Conservation (phyloP, 495 filamentous ascomycete species). For the Podospora appendiculata region DNA sequence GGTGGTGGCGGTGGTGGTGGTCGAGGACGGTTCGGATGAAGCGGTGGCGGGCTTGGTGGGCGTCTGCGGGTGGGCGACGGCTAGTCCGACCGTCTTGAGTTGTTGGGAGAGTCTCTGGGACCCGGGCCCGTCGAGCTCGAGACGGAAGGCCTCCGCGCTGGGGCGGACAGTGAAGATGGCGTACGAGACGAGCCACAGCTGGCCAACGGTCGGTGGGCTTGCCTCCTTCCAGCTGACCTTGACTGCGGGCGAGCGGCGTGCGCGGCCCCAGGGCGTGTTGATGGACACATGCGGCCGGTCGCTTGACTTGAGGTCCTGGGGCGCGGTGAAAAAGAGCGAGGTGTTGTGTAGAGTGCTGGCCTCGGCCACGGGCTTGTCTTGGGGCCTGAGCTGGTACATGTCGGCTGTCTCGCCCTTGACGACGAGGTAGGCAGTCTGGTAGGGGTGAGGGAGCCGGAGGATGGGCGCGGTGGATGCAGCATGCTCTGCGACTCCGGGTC, state of each 20-base stretch:
- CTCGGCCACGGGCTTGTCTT: conserved; percentile 8
- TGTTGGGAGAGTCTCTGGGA: conserved; percentile 35
- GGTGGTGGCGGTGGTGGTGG: neutral
- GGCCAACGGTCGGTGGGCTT: conserved; percentile 41
- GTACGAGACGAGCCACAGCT: conserved; percentile 57
- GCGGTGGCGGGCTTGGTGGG: neutral
- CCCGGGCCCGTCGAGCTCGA: conserved; percentile 34
- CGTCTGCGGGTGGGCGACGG: conserved; percentile 38
- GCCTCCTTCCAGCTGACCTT: conserved; percentile 26
- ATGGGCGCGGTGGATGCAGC: conserved; percentile 27
- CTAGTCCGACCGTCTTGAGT: conserved; percentile 46
- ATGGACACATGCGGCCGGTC: conserved; percentile 36
- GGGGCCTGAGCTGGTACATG: conserved; percentile 17
- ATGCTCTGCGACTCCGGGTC: conserved; percentile 17
- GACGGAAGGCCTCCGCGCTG: conserved; percentile 45
- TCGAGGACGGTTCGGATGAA: conserved; percentile 3
- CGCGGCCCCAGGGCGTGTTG: conserved; percentile 41
- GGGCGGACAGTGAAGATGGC: conserved; percentile 50
- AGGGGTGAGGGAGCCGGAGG: conserved; percentile 40
- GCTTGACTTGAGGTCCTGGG: conserved; percentile 35
- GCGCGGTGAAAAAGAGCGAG: conserved; percentile 33
- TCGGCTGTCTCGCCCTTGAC: conserved; percentile 10
- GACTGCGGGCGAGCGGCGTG: conserved; percentile 33
- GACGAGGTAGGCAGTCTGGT: conserved; percentile 34
- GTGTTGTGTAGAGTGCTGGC: conserved; percentile 25